A percentile compares a stretch with the other conserved stretches of the same genome.
phyloP scores from a whole-genome alignment of 768 basidiomycete species.

The Trametes villosa region DNA sequence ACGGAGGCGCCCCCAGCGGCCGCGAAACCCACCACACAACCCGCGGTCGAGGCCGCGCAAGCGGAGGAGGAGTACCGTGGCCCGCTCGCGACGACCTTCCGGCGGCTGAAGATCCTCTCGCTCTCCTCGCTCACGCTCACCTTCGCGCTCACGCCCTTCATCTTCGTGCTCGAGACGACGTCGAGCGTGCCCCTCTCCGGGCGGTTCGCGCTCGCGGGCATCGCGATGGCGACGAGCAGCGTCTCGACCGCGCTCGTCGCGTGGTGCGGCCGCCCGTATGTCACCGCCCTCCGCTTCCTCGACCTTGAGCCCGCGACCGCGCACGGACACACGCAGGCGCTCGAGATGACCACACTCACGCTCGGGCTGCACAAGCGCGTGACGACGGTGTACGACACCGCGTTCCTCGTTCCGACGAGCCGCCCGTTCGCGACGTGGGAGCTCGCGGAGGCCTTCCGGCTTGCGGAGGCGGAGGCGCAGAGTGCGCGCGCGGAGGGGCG shows the following conservation, averaged over 20 bases:
- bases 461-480: conserved; percentile 43
- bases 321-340: conserved; percentile 29
- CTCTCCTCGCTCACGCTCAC: conserved; percentile 76
- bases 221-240: conserved; percentile 73
- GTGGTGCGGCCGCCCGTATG: conserved; percentile 77
- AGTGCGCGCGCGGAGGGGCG: conserved; percentile 45
- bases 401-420: conserved; percentile 66
- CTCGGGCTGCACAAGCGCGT: conserved; percentile 60
- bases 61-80: conserved; percentile 59
- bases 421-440: conserved; percentile 85
- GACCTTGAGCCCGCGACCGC: conserved; percentile 39
- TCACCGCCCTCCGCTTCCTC: conserved; percentile 60
- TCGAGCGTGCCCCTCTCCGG: conserved; percentile 73
- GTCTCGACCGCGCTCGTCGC: conserved; percentile 76
- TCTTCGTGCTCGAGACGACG: conserved; percentile 70
- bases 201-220: conserved; percentile 65
- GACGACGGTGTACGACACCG: conserved; percentile 77
- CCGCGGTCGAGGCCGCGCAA: neutral
- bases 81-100: conserved; percentile 73
- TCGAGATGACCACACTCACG: conserved; percentile 74
- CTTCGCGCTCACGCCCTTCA: conserved; percentile 71
- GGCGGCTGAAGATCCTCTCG: conserved; percentile 82
- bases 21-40: neutral
- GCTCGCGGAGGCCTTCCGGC: conserved; percentile 57
- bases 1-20: neutral